Evolutionary conservation across 495 filamentous ascomycete genomes (phyloP), one percentile per base, ranked within the genome.

Genomic region (Penicillium canariense): DNA sequence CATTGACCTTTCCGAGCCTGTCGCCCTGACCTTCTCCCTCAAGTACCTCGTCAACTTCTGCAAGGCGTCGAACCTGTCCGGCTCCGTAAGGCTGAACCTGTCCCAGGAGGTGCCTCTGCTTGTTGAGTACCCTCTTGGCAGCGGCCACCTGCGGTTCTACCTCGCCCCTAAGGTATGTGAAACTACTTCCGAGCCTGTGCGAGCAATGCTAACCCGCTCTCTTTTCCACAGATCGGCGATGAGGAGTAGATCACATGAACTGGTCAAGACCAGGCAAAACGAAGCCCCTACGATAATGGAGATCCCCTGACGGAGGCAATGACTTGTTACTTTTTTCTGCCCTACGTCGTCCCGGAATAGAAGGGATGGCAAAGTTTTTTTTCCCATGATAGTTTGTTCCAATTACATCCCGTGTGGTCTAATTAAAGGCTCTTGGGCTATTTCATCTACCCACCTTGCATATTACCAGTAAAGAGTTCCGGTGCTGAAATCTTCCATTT

Each of bases 21-120:
- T 97, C 55, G 79, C 89, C 40, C 84, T 99, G 38, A 99, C 93
- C 28, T 99, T 99, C 83, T 97, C 94, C 39, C 88, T 97, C 61
- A 99, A 99, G 75, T 99, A 99, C 77, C 85, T 99, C 5, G 90
- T 95, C 83, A 96, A 96, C 82, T 99, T 99, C 80, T 97, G 94
- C 86, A 99, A 99, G 81, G 94, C 94, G 32, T 87, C 87, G 66
- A 84, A 86, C 48, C 77, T 99, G 50, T 94, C 91, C 50, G 74
- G 67, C 66, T 81, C 82, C 47, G 94, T 99, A 64, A 92, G 87
- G 70, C 83, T 99, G 61, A 92, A 88, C 74, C 81, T 99, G 45
- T 96, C 91, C 43, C 91, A 90, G 70, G 94, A 99, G 76, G 92
- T 99, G 36, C 94, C 94, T 20, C 84, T 99, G 61, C 77, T 97